phyloP scores from a whole-genome alignment of 129 eudicot species.

The Apium graveolens region DNA sequence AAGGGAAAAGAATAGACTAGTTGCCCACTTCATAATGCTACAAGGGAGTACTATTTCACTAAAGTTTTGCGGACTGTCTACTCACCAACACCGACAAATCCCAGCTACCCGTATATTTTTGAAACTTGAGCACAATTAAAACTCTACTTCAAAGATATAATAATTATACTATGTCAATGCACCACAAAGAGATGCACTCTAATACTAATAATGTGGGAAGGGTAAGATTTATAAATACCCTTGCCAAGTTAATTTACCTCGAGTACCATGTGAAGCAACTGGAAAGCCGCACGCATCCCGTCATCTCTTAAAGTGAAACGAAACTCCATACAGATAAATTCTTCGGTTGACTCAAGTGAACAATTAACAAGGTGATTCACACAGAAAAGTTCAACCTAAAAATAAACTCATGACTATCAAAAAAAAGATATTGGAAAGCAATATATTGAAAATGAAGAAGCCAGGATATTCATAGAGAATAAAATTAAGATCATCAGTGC shows the following conservation, averaged over 20 bases:
- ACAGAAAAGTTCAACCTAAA: conserved; percentile 92
- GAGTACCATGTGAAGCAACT: conserved; percentile 98
- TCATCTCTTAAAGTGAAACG: conserved; percentile 89
- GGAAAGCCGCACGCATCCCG: conserved; percentile 99
- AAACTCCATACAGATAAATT: conserved; percentile 96
- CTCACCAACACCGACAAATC: not conserved
- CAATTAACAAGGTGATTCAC: conserved; percentile 94
- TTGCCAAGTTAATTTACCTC: conserved; percentile 48
- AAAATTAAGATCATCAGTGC: not conserved
- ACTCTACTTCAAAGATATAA: not conserved
- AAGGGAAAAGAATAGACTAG: not conserved
- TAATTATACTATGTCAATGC: not conserved
- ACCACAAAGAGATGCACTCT: not conserved
- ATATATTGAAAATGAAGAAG: not conserved
- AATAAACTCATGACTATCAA: conserved; percentile 12
- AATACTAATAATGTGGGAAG: not conserved
- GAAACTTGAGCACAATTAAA: not conserved
- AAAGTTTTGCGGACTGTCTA: not conserved
- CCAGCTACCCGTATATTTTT: not conserved
- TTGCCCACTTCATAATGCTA: not conserved
- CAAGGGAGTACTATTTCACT: not conserved
- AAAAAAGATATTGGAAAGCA: conserved; percentile 6
- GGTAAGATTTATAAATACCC: not conserved
- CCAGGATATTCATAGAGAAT: not conserved
- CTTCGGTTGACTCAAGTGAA: conserved; percentile 96